Evolutionary conservation across 192 early-diverging fungal species (phyloP), one percentile per base, ranked within the genome.

Genomic region (Rhizophagus prolifer): DNA sequence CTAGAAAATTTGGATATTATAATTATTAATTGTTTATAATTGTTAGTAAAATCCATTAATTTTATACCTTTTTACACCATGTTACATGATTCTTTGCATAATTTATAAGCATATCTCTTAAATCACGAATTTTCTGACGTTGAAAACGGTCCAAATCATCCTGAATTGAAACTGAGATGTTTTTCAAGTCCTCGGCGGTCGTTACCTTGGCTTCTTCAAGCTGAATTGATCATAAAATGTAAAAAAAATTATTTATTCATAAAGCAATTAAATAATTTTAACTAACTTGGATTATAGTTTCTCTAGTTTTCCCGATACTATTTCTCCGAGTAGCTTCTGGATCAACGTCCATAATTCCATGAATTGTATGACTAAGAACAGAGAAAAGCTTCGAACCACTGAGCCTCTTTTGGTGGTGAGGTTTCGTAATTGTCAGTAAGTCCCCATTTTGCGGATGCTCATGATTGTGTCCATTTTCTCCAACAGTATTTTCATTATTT

Each of bases 271-370:
- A 26, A 8, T 30, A 5, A 36, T 31, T 25, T 23, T 26, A 8
- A 21, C 23, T 26, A 78, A 88, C 87, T 65, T 88, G 78, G 58
- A 80, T 82, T 71, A 98, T 95, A 25, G 86, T 82, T 76, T 98
- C 97, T 23, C 90, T 89, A 6, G 94, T 92, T 47, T 91, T 93
- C 21, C 94, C 93, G 58, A 99, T 96, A 70, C 91, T 93, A 81
- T 92, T 93, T 63, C 95, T 90, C 12, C 96, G 89, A 47, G 95
- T 94, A 26, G 91, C 88, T 50, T 94, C 94, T 1, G 96, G 96
- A 81, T 99, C 97, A 7, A 95, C 95, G 81, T 98, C 97, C 83
- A 98, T 96, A 76, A 98, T 90, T 1, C 95, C 94, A 80, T 97
- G 95, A 25, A 99, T 78, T 44, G 91, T 95, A 70, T 90, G 87